These are phyloP conservation scores for Metschnikowia cerradonensis DNA, from an alignment of 805 yeast genomes.

Conservation along the genomic window DNA sequence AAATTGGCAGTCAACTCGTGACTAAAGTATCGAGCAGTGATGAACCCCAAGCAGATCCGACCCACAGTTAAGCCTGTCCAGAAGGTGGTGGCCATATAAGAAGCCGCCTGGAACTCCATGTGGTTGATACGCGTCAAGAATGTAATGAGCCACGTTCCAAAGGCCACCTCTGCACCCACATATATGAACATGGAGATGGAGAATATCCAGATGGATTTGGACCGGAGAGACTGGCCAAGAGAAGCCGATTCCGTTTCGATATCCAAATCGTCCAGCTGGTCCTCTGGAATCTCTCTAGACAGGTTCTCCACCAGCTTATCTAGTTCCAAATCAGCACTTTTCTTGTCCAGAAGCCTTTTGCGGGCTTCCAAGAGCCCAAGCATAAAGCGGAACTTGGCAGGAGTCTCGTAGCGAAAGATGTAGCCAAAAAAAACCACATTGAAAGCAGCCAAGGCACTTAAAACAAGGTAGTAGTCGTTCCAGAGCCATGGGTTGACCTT, in stretches of 20 bases:
- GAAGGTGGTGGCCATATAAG: conserved; percentile 47
- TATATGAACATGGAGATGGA: conserved; percentile 43
- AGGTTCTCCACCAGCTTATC: conserved; percentile 12
- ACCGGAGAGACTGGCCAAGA: conserved; percentile 31
- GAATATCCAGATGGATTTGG: conserved; percentile 38
- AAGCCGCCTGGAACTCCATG: conserved; percentile 33
- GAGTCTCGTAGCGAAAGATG: conserved; percentile 41
- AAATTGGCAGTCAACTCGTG: conserved; percentile 47
- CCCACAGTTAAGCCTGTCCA: conserved; percentile 53
- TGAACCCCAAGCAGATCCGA: conserved; percentile 47
- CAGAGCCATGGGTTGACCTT: conserved; percentile 41
- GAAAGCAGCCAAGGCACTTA: conserved; percentile 25
- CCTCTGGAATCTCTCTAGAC: neutral
- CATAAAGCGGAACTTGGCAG: conserved; percentile 38
- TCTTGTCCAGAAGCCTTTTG: neutral
- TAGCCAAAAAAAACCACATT: conserved; percentile 21
- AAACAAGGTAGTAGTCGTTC: conserved; percentile 43
- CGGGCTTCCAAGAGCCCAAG: conserved; percentile 13
- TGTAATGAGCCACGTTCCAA: conserved; percentile 52
- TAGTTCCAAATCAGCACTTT: neutral
- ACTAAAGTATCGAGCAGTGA: conserved; percentile 45
- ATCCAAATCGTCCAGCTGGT: conserved; percentile 7
- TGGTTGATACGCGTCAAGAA: conserved; percentile 40
- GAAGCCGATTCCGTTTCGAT: conserved; percentile 13
- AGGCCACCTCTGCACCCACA: conserved; percentile 50